These are phyloP conservation scores for Candida odintsovae DNA, from an alignment of 805 yeast species.

Conservation along the genomic window DNA sequence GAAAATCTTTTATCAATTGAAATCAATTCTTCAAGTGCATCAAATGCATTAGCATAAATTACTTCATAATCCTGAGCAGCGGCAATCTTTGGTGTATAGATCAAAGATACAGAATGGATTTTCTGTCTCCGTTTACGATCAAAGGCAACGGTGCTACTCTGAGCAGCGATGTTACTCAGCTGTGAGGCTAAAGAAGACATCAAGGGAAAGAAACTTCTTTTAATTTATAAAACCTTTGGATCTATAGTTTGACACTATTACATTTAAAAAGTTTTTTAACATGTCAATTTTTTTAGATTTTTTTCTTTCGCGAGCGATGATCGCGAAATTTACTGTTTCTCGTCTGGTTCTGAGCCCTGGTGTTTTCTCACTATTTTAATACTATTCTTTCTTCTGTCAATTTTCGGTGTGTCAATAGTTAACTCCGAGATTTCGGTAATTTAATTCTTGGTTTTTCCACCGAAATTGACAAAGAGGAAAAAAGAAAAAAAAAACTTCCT, in stretches of 20 bases:
- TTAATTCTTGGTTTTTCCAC: too few relatives aligned
- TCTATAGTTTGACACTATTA: too few relatives aligned
- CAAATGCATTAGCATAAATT: constrained; percentile 63
- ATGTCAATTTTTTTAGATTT: too few relatives aligned
- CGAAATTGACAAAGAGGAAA: too few relatives aligned
- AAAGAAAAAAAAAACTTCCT: too few relatives aligned
- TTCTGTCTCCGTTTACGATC: constrained; percentile 85
- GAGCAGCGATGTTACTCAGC: constrained; percentile 61
- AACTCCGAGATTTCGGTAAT: not conserved
- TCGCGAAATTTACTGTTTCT: not conserved
- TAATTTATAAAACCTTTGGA: too few relatives aligned
- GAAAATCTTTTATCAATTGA: constrained; percentile 70
- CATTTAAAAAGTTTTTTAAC: not conserved
- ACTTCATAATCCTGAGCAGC: constrained; percentile 92
- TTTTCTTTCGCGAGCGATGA: not conserved
- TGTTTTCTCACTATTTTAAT: too few relatives aligned
- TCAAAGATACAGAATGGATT: constrained; percentile 81
- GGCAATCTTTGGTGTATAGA: constrained; percentile 82
- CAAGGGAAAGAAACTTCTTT: not conserved
- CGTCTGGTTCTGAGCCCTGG: not conserved
- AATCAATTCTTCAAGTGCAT: constrained; percentile 69
- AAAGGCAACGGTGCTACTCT: constrained; percentile 64
- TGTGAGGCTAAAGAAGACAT: constrained; percentile 75
- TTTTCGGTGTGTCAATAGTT: not conserved
- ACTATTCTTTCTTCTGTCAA: too few relatives aligned